Base-by-base conservation (phyloP, 768 basidiomycete species). In the Termitomyces sp. region DNA sequence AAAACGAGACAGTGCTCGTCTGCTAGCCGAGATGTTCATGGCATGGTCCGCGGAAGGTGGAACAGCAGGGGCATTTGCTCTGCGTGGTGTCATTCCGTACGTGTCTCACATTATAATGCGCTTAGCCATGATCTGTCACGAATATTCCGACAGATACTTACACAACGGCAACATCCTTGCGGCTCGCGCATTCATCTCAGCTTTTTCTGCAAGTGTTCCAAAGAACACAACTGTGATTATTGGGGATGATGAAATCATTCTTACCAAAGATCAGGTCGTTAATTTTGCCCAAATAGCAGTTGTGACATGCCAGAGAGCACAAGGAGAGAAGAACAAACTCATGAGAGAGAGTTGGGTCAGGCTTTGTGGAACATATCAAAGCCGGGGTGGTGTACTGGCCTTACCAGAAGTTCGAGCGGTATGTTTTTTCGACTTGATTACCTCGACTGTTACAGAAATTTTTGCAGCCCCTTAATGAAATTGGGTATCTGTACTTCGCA, bases 211-310 rank as follows among this genome's bases (percentile, higher is more conserved):
- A 50, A 81, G 82, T 55, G 73, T 91, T 6, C 75, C 86, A 46
- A 66, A 77, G 19, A 76, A 79, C 41, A 64, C 76, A 10, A 72
- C 78, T n/a, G 72, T 89, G 45, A 68, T 75, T 21, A 75, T 83
- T 6, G 80, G 79, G 33, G 67, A 72, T 14, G 73, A 75, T 51
- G 90, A 94, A 64, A 77, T 97, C 3, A 68, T 81, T 14, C 75
- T 93, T 54, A 94, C 92, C 5, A 81, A 80, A 28, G 89, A 95
- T 60, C 72, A 82, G 0, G 75, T 85, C 6, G 75, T 97, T 57
- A 99, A 97, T 67, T 98, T 96, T 70, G 77, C 88, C 2, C 97
- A 99, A 65, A 81, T 98, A 53, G 92, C 90, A 0, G 82, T 98
- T 11, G 68, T 88, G 52, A 88, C 87, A n/a, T 92, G 91, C 61